Evolutionary conservation across 176 grass and related monocot genomes (phyloP).

Genomic region (Carex myosuroides): DNA sequence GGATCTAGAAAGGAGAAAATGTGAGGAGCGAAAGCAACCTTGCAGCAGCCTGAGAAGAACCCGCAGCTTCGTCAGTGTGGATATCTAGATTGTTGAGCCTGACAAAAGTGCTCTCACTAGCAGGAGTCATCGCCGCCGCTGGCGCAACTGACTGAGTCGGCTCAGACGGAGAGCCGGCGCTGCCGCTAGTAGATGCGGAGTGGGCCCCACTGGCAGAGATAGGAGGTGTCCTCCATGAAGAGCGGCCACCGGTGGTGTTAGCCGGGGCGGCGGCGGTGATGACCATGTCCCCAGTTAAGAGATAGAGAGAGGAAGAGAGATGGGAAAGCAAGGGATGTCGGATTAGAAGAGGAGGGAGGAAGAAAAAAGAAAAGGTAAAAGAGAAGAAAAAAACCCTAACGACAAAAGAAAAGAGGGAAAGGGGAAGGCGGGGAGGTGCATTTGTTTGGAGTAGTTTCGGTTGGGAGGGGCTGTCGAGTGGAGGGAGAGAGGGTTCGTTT

Average conservation of each 20-base stretch:
- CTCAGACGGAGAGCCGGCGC: constrained; percentile 62
- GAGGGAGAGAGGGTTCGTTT: background rate
- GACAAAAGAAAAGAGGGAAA: background rate
- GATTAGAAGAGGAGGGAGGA: background rate
- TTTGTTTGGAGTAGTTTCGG: constrained; percentile 10
- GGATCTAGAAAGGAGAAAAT: constrained; percentile 15
- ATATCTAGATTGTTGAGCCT: constrained; percentile 59
- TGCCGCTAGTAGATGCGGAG: constrained; percentile 64
- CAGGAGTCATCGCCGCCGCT: constrained; percentile 53
- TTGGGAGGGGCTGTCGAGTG: background rate
- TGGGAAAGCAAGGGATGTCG: constrained; percentile 10
- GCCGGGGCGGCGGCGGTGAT: background rate
- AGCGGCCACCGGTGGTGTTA: background rate
- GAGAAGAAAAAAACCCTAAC: constrained; percentile 1
- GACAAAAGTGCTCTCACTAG: constrained; percentile 60
- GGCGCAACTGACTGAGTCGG: constrained; percentile 24
- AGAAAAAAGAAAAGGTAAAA: constrained; percentile 33
- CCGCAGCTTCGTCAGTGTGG: constrained; percentile 54
- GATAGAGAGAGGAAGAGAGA: constrained; percentile 30
- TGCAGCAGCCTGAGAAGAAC: constrained; percentile 42
- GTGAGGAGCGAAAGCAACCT: constrained; percentile 31
- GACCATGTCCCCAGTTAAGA: background rate
- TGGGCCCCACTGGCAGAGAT: constrained; percentile 40
- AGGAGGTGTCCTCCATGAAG: constrained; percentile 29
- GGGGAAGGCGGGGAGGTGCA: background rate